phyloP scores from a whole-genome alignment of 1,139 yeast species.

The Suhomyces yuchorum region DNA sequence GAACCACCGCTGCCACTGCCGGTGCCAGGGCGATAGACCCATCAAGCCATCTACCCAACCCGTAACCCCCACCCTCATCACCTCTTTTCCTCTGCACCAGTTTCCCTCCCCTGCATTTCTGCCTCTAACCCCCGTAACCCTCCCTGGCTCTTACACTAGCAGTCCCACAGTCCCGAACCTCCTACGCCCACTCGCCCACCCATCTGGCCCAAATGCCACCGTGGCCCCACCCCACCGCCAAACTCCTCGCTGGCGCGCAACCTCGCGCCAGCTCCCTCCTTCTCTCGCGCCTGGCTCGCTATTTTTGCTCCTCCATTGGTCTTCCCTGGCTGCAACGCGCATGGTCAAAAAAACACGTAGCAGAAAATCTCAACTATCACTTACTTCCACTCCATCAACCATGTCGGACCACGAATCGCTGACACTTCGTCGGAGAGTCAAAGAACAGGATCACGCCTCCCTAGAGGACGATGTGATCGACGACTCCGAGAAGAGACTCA shows the following conservation, averaged over 20 bases:
- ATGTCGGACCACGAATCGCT: slow-evolving; percentile 34
- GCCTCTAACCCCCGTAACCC: no score
- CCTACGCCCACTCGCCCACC: no score
- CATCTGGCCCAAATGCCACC: slow-evolving; percentile 1
- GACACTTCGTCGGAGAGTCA: slow-evolving; percentile 25
- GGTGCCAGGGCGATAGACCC: no score
- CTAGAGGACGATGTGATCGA: slow-evolving; percentile 16
- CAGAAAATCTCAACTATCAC: slow-evolving; percentile 2
- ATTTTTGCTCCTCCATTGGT: neutral
- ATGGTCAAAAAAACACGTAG: slow-evolving; percentile 8
- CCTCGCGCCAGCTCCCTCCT: neutral
- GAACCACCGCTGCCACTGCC: no score
- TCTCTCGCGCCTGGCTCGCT: neutral
- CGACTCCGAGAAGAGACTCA: slow-evolving; percentile 27
- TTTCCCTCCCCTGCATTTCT: no score
- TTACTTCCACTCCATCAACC: neutral
- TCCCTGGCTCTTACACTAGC: no score
- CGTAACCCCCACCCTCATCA: no score
- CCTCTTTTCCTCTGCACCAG: no score
- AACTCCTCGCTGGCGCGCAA: neutral
- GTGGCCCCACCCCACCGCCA: neutral
- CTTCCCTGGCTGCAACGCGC: slow-evolving; percentile 5
- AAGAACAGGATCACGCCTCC: slow-evolving; percentile 13
- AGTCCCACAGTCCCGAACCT: no score
- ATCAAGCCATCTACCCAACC: no score